Base-by-base conservation (phyloP, 805 yeast species). In the Tetrapisispora taiwanensis region DNA sequence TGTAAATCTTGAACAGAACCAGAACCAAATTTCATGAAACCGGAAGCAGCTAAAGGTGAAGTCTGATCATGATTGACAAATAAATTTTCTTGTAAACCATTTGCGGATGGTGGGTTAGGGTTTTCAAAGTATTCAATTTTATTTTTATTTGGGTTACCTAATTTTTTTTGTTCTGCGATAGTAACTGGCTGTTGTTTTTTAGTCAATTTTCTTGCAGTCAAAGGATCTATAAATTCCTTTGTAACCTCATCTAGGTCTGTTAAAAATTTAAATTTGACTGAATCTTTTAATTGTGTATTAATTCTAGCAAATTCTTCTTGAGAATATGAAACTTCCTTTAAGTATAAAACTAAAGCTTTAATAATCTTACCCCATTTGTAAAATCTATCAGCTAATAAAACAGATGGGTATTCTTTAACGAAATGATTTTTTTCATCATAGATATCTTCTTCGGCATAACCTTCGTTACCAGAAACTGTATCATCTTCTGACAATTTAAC, bases 1-100 rank as follows among this genome's bases (percentile, higher is more conserved):
- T 90, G 90, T 28, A 85, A 68, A 61, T 85, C 95, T 56, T 81
- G 86, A 48, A 87, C 73, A 12, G 92, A 83, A 10, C 82, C 82
- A 42, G 75, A 75, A 35, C 94, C 94, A 41, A 78, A 71, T 5
- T 87, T 85, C 55, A 82, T 67, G 52, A 86, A 87, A 57, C 69
- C 78, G 3, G 66, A 60, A 1, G 65, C 54, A 2, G 64, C 66
- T 22, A 59, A 48, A 10, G 53, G 46, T 9, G 47, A 36, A 18
- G 20, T 30, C 12, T 19, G 17, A 26, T 44, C 43, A 13, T 39
- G 32, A 33, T 37, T 37, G n/a, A 37, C 20, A 7, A 18, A n/a
- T 2, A n/a, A 6, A 10, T 8, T 15, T 27, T 30, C n/a, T 31
- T 22, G 20, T 32, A 12, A 18, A 3, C 18, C 13, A n/a, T 14